Evolutionary conservation across 1,284 basidiomycete species (phyloP), one percentile per base, ranked within the genome.

Genomic region (Neotropicomus parvogracilis): DNA sequence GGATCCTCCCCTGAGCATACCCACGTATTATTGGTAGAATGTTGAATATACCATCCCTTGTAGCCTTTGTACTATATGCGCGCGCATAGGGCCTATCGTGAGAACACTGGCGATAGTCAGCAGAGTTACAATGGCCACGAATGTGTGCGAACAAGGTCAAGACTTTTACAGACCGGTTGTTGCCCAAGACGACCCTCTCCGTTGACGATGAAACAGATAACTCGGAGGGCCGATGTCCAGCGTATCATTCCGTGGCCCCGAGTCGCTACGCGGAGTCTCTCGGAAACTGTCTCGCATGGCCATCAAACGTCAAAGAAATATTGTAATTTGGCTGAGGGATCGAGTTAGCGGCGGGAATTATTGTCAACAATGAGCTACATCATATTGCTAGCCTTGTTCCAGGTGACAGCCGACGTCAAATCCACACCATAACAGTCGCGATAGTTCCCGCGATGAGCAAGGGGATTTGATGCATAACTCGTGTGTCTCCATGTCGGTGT

Each of bases 231-330:
- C 34, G 53, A 42, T n/a, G 27, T 43, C 26, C 7, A 48, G 42
- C 54, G 54, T 54, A 28, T 55, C 48, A 47, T 45, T 54, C 49
- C 54, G 54, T 43, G 43, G 40, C 43, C 63, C 24, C 24, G 24
- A 24, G 24, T 24, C 50, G 58, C 40, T 58, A 63, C 50, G 46
- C 52, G 54, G 55, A 31, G 44, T 42, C 45, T 35, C 44, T 45
- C 54, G 46, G 59, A 55, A 58, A 46, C 42, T 33, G 29, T 28
- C 46, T 52, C 52, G 53, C 59, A 58, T 60, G 58, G 58, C 58
- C 55, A 63, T 64, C 58, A 63, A 59, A 61, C 44, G 62, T 61
- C 60, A 65, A 48, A 46, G 31, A 46, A 46, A 49, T 33, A 58
- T 36, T 45, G 46, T 47, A 43, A 56, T 34, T 21, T 40, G 44